Base-by-base conservation (phyloP, 768 basidiomycete genomes). In the Dentipellis fragilis region DNA sequence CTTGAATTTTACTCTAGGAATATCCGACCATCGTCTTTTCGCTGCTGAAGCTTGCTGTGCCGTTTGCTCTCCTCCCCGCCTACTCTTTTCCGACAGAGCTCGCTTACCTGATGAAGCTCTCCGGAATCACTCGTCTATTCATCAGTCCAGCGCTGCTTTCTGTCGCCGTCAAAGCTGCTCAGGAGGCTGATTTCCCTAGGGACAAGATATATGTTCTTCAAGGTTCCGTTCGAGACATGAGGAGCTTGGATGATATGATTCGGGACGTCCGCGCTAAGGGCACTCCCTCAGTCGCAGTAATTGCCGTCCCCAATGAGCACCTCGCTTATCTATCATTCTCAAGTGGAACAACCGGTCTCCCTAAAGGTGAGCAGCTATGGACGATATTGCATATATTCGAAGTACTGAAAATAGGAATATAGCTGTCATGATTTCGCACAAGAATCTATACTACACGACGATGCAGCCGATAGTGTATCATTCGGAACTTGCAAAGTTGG, bases 381-480 rank as follows among this genome's bases (percentile, higher is more conserved):
- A 29, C 29, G 10, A n/a, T n/a, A n/a, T 17, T 10, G 3, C n/a
- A 45, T 0, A 19, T 17, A 9, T 7, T 19, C 19, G 42, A 45
- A 7, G n/a, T n/a, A n/a, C 48, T 49, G 55, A 46, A 17, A 34
- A 19, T 48, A 36, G 23, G 29, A 14, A 10, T 35, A 40, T 42
- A 87, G 86, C 79, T 7, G 82, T 87, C n/a, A 84, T 82, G 84
- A 79, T 85, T 22, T 80, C 86, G 0, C 85, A 87, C 61, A 80
- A 80, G 49, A 87, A 87, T 14, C 67, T 77, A 21, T 72, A 67
- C 54, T 75, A 79, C 0, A 10, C 81, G 0, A 49, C 51, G 17
- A 22, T 38, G 7, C 54, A 60, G 40, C 0, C 9, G 1, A 79
- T 69, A 0, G 66, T 76, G 2, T 47, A 56, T 8, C 39, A 54